Evolutionary conservation across 2,329 filamentous ascomycete genomes (phyloP).

Genomic region (Sporothrix euskadiensis): DNA sequence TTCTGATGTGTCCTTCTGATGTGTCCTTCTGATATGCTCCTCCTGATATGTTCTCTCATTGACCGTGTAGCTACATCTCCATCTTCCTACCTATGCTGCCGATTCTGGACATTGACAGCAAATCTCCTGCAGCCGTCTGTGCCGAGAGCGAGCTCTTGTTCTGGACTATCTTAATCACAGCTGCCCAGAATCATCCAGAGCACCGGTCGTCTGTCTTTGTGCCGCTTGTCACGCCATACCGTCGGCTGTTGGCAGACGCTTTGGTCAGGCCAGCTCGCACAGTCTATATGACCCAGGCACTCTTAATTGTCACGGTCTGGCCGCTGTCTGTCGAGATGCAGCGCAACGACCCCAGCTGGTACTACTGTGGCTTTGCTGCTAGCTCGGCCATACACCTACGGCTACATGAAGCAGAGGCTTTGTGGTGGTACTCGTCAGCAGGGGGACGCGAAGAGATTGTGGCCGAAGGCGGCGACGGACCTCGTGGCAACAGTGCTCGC

Average conservation of each 20-base stretch:
- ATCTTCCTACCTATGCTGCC: slow-evolving; percentile 14
- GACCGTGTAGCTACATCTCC: not conserved
- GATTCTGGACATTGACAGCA: slow-evolving; percentile 17
- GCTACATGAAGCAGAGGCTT: slow-evolving; percentile 16
- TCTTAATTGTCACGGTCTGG: slow-evolving; percentile 22
- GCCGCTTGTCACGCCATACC: not conserved
- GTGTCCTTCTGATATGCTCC: too few species aligned
- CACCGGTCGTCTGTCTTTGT: not conserved
- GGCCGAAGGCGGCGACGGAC: not conserved
- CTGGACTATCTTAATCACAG: slow-evolving; percentile 23
- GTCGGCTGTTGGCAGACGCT: slow-evolving; percentile 5
- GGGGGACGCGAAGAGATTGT: not conserved
- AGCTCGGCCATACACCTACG: slow-evolving; percentile 20
- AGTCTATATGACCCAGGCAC: slow-evolving; percentile 22
- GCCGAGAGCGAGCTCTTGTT: slow-evolving; percentile 26
- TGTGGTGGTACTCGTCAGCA: slow-evolving; percentile 16
- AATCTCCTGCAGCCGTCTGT: not conserved
- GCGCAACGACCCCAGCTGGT: slow-evolving; percentile 25
- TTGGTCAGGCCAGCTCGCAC: slow-evolving; percentile 1
- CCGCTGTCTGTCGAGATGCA: slow-evolving; percentile 19
- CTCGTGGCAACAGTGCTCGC: not conserved
- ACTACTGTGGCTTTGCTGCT: slow-evolving; percentile 25
- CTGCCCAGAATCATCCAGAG: slow-evolving; percentile 20
- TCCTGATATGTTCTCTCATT: too few species aligned
- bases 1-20: too few species aligned